These are phyloP conservation scores for Rubia peregrina DNA, from an alignment of 305 asterid species.

Conservation along the genomic window DNA sequence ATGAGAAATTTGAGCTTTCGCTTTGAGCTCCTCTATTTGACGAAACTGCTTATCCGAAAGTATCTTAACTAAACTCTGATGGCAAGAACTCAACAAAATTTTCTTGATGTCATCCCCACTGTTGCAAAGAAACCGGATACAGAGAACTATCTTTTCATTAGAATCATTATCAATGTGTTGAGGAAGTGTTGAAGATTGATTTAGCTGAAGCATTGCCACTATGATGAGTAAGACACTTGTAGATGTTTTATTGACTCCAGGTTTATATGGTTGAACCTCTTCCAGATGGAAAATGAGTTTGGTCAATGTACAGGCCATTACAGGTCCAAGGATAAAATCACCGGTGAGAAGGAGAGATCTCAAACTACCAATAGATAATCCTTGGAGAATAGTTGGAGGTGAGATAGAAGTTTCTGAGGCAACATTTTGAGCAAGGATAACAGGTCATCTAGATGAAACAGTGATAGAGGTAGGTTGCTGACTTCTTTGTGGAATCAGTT, in stretches of 20 bases:
- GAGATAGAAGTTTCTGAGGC: constrained; percentile 54
- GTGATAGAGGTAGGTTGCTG: constrained; percentile 73
- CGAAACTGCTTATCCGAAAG: constrained; percentile 83
- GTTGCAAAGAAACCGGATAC: constrained; percentile 62
- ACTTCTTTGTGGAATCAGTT: constrained; percentile 53
- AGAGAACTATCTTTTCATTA: constrained; percentile 69
- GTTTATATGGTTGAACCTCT: constrained; percentile 74
- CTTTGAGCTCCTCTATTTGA: constrained; percentile 83
- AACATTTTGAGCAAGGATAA: constrained; percentile 95
- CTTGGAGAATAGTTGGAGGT: constrained; percentile 72
- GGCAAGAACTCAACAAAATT: constrained; percentile 84
- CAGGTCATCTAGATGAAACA: constrained; percentile 88
- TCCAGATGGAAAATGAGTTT: constrained; percentile 75
- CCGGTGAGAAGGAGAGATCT: constrained; percentile 93
- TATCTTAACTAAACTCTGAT: constrained; percentile 84
- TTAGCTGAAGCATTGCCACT: constrained; percentile 80
- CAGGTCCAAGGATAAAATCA: constrained; percentile 92
- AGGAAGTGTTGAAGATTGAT: constrained; percentile 77
- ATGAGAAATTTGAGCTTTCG: constrained; percentile 48
- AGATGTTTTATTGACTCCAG: constrained; percentile 71
- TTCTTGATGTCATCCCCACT: constrained; percentile 58
- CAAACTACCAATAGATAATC: constrained; percentile 51
- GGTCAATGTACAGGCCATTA: constrained; percentile 72
- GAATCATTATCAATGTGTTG: constrained; percentile 94
- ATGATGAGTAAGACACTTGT: constrained; percentile 50